Evolutionary conservation across 1,284 basidiomycete genomes (phyloP), one percentile per base, ranked within the genome.

Genomic region (Thecaphora thlaspeos): DNA sequence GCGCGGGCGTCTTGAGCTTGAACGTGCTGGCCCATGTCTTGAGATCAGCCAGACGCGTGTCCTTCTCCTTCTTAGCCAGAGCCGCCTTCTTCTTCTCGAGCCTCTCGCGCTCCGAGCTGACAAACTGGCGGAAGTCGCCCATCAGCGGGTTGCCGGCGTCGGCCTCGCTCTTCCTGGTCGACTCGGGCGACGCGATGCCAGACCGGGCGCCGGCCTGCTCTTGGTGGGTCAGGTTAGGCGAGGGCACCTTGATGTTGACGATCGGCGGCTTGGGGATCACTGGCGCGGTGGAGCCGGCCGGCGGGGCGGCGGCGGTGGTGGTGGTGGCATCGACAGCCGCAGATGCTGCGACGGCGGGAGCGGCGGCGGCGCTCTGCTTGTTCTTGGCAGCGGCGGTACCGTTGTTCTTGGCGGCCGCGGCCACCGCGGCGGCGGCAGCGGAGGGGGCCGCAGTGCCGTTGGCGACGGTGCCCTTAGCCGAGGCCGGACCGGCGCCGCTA

Each of bases 1-100:
- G n/a, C n/a, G n/a, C 90, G 9, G 91, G 90, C 75, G 91, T 88
- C 75, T 92, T 93, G 48, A 95, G 85, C 89, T 94, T 95, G 86
- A 98, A 98, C 63, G 81, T 88, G 77, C 89, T 84, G 68, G 90
- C 90, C 81, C 96, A 98, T 79, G 88, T 88, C 76, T 91, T 85
- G 45, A 97, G 82, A 46, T 97, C 93, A 12, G 91, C 88, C 80
- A 96, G 85, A 49, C 88, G 85, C 73, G 88, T 90, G 77, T 93
- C 90, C 86, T 91, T 91, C 78, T 96, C 94, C 74, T 84, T 89
- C 83, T 92, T 94, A 52, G 87, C 85, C 44, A 94, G 81, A 18
- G 88, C 88, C 72, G 91, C 89, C 80, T 90, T 87, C 83, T 91
- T 94, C 81, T 91, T 88, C 43, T 88, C 87, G 14, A 74, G 55